These are phyloP conservation scores for Isoetes taiwanensis DNA, from an alignment of 75 land plant genomes.

Conservation along the genomic window DNA sequence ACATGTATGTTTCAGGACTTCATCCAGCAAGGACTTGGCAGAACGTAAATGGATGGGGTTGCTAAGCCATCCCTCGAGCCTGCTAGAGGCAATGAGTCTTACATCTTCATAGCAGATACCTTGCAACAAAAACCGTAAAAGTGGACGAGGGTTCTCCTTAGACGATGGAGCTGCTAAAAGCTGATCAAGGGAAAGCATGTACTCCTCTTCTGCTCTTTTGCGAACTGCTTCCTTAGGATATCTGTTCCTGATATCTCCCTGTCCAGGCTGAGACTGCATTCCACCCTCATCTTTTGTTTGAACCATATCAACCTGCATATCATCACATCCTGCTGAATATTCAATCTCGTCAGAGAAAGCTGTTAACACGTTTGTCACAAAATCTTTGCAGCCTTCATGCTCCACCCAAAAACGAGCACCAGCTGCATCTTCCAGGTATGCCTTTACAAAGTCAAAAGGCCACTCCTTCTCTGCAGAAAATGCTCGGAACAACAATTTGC, in stretches of 20 bases:
- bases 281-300: no score
- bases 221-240: conserved; percentile 22
- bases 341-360: conserved; percentile 33
- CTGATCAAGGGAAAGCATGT: conserved; percentile 16
- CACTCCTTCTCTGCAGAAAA: conserved; percentile 23
- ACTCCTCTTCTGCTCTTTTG: conserved; percentile 16
- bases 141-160: conserved; percentile 24
- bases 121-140: conserved; percentile 25
- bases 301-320: no score
- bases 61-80: conserved; percentile 29
- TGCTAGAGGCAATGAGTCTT: conserved; percentile 27
- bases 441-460: conserved; percentile 38
- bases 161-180: conserved; percentile 18
- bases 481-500: conserved; percentile 25
- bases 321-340: no score
- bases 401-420: conserved; percentile 24
- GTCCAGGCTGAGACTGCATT: no score
- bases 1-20: conserved; percentile 23
- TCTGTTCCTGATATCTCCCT: conserved; percentile 8
- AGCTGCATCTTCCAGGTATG: conserved; percentile 19
- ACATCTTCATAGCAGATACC: conserved; percentile 32
- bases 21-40: conserved; percentile 23
- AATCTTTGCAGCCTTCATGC: conserved; percentile 29
- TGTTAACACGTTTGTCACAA: conserved; percentile 16
- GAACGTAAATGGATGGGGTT: conserved; percentile 22